Percentiles rank a stretch among this genome's conserved stretches.
Evolutionary conservation across 805 yeast species (phyloP).

Genomic region (Myxozyma geophila): DNA sequence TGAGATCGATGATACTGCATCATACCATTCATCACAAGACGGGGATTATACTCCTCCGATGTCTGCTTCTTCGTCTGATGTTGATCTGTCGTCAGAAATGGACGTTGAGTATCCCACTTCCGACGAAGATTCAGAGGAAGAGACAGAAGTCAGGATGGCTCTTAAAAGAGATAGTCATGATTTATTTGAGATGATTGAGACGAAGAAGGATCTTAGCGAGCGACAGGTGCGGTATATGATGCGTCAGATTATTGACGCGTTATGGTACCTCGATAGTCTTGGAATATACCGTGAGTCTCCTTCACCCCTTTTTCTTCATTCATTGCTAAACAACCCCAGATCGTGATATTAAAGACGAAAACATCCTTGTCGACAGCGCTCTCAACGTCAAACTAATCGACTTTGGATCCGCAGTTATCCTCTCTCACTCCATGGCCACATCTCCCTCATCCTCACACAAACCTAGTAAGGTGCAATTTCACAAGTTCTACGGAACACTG

Average conservation of each 20-base stretch:
- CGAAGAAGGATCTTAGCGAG: conserved; percentile 26
- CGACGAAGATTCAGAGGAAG: conserved; percentile 9
- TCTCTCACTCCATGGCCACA: conserved; percentile 16
- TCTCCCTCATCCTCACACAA: not conserved
- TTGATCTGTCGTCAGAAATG: conserved; percentile 13
- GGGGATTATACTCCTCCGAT: conserved; percentile 22
- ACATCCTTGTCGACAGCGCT: conserved; percentile 75
- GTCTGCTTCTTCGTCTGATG: conserved; percentile 17
- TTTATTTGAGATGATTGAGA: conserved; percentile 58
- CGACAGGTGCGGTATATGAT: conserved; percentile 35
- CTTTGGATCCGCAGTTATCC: conserved; percentile 56
- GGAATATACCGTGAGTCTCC: conserved; percentile 25
- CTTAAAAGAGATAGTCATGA: conserved; percentile 66
- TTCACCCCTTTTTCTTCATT: not conserved
- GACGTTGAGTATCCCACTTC: conserved; percentile 15
- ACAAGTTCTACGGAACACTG: conserved; percentile 34
- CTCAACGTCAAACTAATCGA: conserved; percentile 80
- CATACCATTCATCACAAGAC: conserved; percentile 30
- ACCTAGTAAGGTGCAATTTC: conserved; percentile 16
- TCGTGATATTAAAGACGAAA: conserved; percentile 79
- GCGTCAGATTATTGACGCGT: conserved; percentile 34
- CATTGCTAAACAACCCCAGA: not conserved
- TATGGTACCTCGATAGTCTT: conserved; percentile 30
- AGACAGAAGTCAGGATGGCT: conserved; percentile 24
- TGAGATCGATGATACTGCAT: conserved; percentile 15